Evolutionary conservation across 495 filamentous ascomycete species (phyloP).

Genomic region (Penicillium egyptiacum): DNA sequence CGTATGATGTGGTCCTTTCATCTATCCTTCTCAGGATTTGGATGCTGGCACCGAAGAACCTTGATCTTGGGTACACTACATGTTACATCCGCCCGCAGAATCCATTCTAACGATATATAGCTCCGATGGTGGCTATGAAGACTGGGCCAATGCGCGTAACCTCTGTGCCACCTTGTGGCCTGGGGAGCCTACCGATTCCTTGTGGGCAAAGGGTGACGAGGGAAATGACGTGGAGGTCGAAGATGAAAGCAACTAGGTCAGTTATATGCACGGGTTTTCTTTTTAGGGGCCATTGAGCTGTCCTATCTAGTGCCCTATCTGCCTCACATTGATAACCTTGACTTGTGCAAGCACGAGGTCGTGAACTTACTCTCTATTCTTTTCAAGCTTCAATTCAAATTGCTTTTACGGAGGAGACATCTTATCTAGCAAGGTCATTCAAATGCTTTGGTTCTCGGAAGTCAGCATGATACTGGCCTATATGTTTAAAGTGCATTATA

Average conservation of each 20-base stretch:
- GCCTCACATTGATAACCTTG: background rate
- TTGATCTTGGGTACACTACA: background rate
- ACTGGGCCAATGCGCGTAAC: background rate
- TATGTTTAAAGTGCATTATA: too few species aligned
- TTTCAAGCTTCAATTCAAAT: background rate
- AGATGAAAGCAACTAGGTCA: background rate
- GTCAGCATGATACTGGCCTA: too few species aligned
- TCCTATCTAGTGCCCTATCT: background rate
- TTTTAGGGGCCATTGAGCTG: background rate
- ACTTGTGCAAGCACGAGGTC: background rate
- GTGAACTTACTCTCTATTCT: background rate
- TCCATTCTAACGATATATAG: background rate
- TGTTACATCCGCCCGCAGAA: too few species aligned
- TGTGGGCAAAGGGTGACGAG: background rate
- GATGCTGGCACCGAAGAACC: constrained; percentile 14
- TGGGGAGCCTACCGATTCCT: background rate
- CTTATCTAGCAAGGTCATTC: too few species aligned
- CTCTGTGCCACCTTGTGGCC: constrained; percentile 9
- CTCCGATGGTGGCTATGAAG: constrained; percentile 10
- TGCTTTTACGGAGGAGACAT: too few species aligned
- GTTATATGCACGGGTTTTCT: background rate
- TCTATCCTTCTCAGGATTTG: constrained; percentile 18
- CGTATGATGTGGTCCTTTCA: constrained; percentile 22
- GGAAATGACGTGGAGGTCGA: background rate
- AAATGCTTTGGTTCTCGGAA: too few species aligned